Base-by-base conservation (phyloP, 2,329 filamentous ascomycete species). In the Didymella glomerata region DNA sequence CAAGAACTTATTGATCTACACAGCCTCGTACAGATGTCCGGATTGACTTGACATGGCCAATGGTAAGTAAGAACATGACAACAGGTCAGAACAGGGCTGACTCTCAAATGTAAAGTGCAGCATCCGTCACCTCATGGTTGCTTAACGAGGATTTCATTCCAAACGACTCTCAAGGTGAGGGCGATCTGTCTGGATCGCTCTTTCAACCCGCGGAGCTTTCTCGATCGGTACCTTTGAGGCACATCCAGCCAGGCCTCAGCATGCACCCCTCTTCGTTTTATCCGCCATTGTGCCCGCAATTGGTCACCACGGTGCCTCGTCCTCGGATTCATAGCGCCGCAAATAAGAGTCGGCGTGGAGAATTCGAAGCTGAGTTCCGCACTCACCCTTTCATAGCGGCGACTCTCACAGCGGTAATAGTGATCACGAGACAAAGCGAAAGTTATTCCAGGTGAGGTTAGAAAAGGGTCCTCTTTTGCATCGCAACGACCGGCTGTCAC, bases 211-310 rank as follows among this genome's bases (percentile, higher is more conserved):
- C 42, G 34, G 34, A 52, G 34, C 47, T 46, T 40, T 11, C 20
- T 32, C 14, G 30, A 50, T 46, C 27, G 20, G 24, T 7, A 13
- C 20, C 24, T 20, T 46, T 28, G 24, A 48, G 46, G 18, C 22
- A 27, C 49, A 53, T 9, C 40, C 45, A 47, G 50, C 46, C 56
- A 50, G 50, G 46, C 24, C 13, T 36, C 20, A 54, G 22, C 32
- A 54, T 54, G 50, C 50, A 47, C 41, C 45, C 46, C 45, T 47
- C 40, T 41, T 42, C 16, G 22, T 40, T 54, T 54, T 47, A 54
- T 14, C 56, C 41, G 40, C 27, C 25, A 5, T 36, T 25, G 24
- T 47, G 8, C 8, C 46, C 50, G 28, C 50, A 32, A 46, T n/a
- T 44, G 46, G 16, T 22, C 32, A 45, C n/a, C 36, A 13, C 20